Percentiles rank a stretch among this genome's conserved stretches.
Evolutionary conservation across 2,329 filamentous ascomycete genomes (phyloP).

Genomic region (Alternaria arbusti): DNA sequence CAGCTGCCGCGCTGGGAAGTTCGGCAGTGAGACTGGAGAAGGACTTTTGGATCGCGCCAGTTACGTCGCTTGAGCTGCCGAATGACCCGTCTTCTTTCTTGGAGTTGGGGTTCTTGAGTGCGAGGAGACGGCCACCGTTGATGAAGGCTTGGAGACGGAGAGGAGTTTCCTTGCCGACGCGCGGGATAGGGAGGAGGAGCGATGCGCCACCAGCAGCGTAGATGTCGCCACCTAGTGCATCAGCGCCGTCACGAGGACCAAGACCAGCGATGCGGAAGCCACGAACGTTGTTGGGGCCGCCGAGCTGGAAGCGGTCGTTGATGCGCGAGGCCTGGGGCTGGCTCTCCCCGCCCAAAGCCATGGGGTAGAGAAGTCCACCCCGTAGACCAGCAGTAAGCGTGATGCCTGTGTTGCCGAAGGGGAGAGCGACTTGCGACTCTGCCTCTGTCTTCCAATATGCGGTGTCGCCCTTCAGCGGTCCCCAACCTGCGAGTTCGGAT

Average conservation of each 20-base stretch:
- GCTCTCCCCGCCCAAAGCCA: conserved; percentile 66
- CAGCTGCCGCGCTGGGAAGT: conserved; percentile 83
- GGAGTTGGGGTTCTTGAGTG: conserved; percentile 65
- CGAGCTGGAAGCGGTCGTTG: conserved; percentile 94
- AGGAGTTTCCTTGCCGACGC: conserved; percentile 80
- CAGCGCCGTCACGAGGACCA: conserved; percentile 82
- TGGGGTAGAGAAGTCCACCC: conserved; percentile 81
- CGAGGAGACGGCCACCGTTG: conserved; percentile 85
- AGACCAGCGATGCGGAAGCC: conserved; percentile 91
- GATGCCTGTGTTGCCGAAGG: conserved; percentile 77
- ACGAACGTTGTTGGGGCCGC: conserved; percentile 91
- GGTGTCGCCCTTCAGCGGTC: conserved; percentile 84
- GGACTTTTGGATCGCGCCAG: conserved; percentile 65
- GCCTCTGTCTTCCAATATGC: conserved; percentile 93
- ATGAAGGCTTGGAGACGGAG: conserved; percentile 88
- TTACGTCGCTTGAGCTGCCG: conserved; percentile 57
- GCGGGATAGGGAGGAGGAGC: conserved; percentile 82
- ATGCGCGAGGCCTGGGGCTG: conserved; percentile 74
- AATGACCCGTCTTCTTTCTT: conserved; percentile 52
- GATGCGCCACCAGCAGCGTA: conserved; percentile 90
- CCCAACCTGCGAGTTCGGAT: conserved; percentile 86
- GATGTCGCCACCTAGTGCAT: conserved; percentile 89
- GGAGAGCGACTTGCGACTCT: conserved; percentile 77
- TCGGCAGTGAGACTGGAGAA: conserved; percentile 75
- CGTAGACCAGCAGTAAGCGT: conserved; percentile 84